Base-by-base conservation (phyloP, 148 eudicot genomes). In the Beta vulgaris region DNA sequence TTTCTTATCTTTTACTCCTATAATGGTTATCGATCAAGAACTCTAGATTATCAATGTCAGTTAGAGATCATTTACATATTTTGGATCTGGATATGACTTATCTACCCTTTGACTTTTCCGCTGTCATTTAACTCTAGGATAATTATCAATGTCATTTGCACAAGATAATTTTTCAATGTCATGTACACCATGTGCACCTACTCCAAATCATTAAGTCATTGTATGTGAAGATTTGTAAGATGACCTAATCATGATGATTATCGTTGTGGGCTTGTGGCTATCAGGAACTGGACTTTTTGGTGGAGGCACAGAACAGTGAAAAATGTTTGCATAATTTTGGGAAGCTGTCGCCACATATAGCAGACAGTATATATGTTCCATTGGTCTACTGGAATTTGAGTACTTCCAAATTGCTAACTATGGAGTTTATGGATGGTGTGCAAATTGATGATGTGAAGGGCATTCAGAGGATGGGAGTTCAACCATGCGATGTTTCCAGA, bases 241-340 rank as follows among this genome's bases (percentile, higher is more conserved):
- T 42, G 58, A 46, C 31, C n/a, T 23, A 69, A 54, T 31, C 9
- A n/a, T 61, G 15, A 48, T 69, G 31, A 31, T 62, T 39, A 75
- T 68, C 9, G 37, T 68, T 57, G 42, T 72, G 72, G 73, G n/a
- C n/a, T 32, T 74, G 72, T 82, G 81, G 59, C 75, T 91, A 51
- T 79, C 83, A 95, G 98, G 98, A 95, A 76, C 84, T 95, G 78
- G 97, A 95, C 87, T 95, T 95, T 82, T 80, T 87, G 85, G 78
- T 85, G 73, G 98, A 95, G 86, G 98, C 97, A 53, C 86, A 86
- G 86, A 95, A 90, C 88, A 92, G 96, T 59, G 71, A 87, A 63
- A 92, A 87, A 85, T 92, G 98, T 81, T 81, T 95, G 86, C 86
- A 86, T 51, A 95, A 95, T 86, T 95, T 95, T 83, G 86, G 82